These are phyloP conservation scores for Pistacia integerrima DNA, from an alignment of 345 rosid genomes.

Conservation along the genomic window DNA sequence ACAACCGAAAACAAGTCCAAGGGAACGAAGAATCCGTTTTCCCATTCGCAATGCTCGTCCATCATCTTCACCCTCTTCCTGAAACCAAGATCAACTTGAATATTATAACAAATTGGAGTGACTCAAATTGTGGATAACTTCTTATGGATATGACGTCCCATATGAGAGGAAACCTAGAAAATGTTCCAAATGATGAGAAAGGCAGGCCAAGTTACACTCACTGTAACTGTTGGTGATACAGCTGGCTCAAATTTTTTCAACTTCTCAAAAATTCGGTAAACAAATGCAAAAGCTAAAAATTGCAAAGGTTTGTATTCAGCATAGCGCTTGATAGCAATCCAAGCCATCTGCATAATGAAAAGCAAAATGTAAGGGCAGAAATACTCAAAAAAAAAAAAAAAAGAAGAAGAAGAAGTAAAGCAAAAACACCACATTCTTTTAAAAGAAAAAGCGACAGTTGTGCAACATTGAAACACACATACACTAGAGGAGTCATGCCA, in stretches of 20 bases:
- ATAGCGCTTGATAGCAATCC: constrained; percentile 70
- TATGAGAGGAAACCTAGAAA: neutral
- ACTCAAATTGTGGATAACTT: neutral
- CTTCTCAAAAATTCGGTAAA: constrained; percentile 89
- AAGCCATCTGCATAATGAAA: constrained; percentile 65
- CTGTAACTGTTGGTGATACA: constrained; percentile 68
- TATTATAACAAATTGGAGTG: constrained; percentile 17
- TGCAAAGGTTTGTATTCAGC: constrained; percentile 94
- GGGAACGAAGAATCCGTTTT: constrained; percentile 87
- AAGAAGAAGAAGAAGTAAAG: neutral
- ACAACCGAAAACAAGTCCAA: constrained; percentile 81
- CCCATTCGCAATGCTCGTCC: constrained; percentile 77
- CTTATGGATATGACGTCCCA: neutral
- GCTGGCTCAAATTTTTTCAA: constrained; percentile 79
- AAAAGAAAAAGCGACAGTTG: neutral
- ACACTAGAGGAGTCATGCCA: neutral
- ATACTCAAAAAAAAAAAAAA: no score
- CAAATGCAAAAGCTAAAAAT: constrained; percentile 89
- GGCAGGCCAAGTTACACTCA: constrained; percentile 35
- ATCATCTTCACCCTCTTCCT: constrained; percentile 93
- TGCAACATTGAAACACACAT: neutral
- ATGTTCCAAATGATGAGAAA: neutral
- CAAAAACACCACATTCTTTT: neutral
- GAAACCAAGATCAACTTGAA: constrained; percentile 40
- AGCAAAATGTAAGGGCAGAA: constrained; percentile 14